phyloP scores from a whole-genome alignment of 192 early-diverging fungal genomes.

The Rhizophagus clarus region DNA sequence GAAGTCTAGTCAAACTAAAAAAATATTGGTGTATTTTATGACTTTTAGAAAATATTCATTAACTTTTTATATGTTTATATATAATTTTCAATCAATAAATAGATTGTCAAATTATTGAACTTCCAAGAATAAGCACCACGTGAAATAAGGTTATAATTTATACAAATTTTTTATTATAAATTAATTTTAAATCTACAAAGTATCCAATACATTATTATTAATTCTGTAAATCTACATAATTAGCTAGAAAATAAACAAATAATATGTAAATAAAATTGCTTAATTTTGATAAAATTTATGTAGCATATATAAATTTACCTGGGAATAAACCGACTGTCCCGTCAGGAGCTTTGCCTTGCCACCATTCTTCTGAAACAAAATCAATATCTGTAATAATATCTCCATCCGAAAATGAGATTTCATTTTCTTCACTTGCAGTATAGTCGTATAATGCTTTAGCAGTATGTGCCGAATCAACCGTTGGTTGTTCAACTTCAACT shows the following conservation, averaged over 20 bases:
- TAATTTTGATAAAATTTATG: background rate
- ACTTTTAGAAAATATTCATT: background rate
- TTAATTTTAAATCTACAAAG: too few species aligned
- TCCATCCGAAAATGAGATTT: slow-evolving; percentile 78
- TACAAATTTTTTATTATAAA: too few species aligned
- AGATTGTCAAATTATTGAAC: background rate
- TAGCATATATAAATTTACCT: slow-evolving; percentile 45
- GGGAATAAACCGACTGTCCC: slow-evolving; percentile 74
- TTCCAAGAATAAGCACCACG: background rate
- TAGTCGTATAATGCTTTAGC: slow-evolving; percentile 83
- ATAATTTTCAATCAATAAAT: background rate
- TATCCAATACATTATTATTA: background rate
- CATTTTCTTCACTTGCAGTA: slow-evolving; percentile 82
- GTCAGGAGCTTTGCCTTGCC: slow-evolving; percentile 69
- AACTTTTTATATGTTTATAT: background rate
- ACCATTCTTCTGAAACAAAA: slow-evolving; percentile 89
- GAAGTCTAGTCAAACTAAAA: background rate
- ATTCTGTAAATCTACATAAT: background rate
- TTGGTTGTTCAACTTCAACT: slow-evolving; percentile 12
- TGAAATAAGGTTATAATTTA: background rate
- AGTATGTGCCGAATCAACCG: slow-evolving; percentile 33
- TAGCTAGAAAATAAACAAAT: slow-evolving; percentile 5
- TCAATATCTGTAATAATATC: slow-evolving; percentile 79
- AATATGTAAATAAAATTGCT: background rate
- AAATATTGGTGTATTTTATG: background rate